These are phyloP conservation scores for Coemansia sp. DNA, from an alignment of 371 early-diverging fungal genomes.

Conservation along the genomic window DNA sequence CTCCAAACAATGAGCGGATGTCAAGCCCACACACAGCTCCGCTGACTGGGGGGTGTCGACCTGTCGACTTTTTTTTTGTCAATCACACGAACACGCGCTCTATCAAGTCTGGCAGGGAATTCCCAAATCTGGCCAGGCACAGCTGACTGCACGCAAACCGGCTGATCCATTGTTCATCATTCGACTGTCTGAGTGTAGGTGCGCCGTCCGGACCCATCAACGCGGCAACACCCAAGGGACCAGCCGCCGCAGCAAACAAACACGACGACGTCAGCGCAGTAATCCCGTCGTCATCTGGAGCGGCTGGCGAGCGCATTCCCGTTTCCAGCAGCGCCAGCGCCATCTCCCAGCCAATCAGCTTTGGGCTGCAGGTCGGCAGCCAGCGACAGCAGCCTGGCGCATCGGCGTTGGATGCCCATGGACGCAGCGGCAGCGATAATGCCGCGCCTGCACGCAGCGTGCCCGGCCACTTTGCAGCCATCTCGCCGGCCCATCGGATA, in stretches of 20 bases:
- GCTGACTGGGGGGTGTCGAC: no score
- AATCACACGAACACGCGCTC: not conserved
- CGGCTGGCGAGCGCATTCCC: not conserved
- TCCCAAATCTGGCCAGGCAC: not conserved
- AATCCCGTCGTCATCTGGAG: not conserved
- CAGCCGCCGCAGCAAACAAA: not conserved
- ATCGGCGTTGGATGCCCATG: no score
- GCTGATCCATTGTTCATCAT: not conserved
- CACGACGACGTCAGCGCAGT: constrained; percentile 1
- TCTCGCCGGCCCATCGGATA: not conserved
- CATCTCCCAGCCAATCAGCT: not conserved
- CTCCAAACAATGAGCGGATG: not conserved
- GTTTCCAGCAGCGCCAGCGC: not conserved
- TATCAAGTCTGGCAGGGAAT: not conserved
- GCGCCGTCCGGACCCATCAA: constrained; percentile 1
- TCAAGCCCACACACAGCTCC: not conserved
- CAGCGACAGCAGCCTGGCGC: not conserved
- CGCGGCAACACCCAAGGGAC: no score
- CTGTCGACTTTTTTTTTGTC: not conserved
- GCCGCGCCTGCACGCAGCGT: not conserved
- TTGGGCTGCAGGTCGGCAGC: not conserved
- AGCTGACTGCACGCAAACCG: not conserved
- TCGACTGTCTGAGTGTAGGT: not conserved
- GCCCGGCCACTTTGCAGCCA: constrained; percentile 5
- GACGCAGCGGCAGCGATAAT: no score